A percentile compares a stretch with the other conserved stretches of the same genome.
Evolutionary conservation across 306 rosid species (phyloP).

Genomic region (Sicyos edulis): DNA sequence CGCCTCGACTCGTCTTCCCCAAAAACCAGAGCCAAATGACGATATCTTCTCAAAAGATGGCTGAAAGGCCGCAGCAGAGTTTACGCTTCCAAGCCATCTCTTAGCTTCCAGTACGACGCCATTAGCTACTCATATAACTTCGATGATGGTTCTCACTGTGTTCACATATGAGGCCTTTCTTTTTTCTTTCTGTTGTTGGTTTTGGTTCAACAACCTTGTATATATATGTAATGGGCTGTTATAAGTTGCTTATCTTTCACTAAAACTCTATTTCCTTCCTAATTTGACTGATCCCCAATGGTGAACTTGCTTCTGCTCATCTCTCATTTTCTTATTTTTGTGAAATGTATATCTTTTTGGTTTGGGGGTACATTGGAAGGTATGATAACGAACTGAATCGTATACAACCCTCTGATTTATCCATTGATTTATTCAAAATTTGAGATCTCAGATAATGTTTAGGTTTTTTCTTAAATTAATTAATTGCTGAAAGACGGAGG

Average conservation of each 20-base stretch:
- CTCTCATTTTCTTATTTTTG: too few species aligned
- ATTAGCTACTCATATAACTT: constrained; percentile 74
- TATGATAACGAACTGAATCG: too few species aligned
- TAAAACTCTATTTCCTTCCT: background rate
- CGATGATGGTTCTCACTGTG: constrained; percentile 54
- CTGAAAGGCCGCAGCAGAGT: constrained; percentile 39
- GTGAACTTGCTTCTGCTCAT: too few species aligned
- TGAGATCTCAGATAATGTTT: too few species aligned
- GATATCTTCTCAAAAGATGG: constrained; percentile 41
- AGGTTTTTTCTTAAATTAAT: too few species aligned
- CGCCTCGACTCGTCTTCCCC: background rate
- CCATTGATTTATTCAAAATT: too few species aligned
- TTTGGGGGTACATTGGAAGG: too few species aligned
- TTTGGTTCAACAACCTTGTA: background rate
- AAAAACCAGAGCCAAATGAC: constrained; percentile 26
- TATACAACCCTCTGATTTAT: too few species aligned
- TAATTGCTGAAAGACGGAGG: too few species aligned
- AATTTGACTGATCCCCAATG: too few species aligned
- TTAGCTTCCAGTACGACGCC: constrained; percentile 65
- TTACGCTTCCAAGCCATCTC: constrained; percentile 37
- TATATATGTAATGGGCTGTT: background rate
- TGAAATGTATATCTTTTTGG: too few species aligned
- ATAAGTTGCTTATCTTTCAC: background rate
- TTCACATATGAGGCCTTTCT: background rate
- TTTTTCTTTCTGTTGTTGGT: background rate